Percentiles rank a stretch among this genome's conserved stretches.
These are phyloP conservation scores for Wolfiporia cocos DNA, from an alignment of 1,284 basidiomycete genomes.

Conservation along the genomic window DNA sequence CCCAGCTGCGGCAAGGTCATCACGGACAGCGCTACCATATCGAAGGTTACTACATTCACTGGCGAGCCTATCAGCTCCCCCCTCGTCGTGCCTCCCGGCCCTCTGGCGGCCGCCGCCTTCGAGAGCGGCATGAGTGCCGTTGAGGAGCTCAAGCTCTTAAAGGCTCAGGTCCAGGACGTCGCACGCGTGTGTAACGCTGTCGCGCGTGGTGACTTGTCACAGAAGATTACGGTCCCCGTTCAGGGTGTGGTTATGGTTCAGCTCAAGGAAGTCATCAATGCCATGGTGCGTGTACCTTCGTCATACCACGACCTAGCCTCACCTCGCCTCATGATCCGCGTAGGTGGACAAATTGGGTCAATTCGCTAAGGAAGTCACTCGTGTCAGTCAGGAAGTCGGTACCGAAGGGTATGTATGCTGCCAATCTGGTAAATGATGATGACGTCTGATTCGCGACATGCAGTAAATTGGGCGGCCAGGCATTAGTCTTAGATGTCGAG, in stretches of 20 bases:
- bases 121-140: slow-evolving; percentile 63
- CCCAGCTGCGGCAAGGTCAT: slow-evolving; percentile 43
- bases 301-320: neutral
- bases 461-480: slow-evolving; percentile 88
- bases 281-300: slow-evolving; percentile 60
- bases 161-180: slow-evolving; percentile 89
- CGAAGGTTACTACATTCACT: slow-evolving; percentile 26
- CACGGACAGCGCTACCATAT: slow-evolving; percentile 31
- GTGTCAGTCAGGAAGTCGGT: slow-evolving; percentile 89
- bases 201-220: slow-evolving; percentile 87
- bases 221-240: slow-evolving; percentile 95
- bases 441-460: slow-evolving; percentile 2
- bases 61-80: slow-evolving; percentile 34
- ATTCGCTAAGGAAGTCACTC: slow-evolving; percentile 81
- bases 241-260: slow-evolving; percentile 97
- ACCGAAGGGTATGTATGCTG: slow-evolving; percentile 70
- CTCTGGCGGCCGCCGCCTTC: slow-evolving; percentile 51
- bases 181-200: slow-evolving; percentile 95
- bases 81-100: slow-evolving; percentile 48
- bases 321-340: neutral
- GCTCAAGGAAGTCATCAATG: slow-evolving; percentile 97
- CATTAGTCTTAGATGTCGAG: slow-evolving; percentile 88
- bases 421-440: neutral
- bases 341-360: slow-evolving; percentile 74
- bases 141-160: slow-evolving; percentile 77